phyloP scores from a whole-genome alignment of 163 green algal species.

The Scenedesmus sp. region DNA sequence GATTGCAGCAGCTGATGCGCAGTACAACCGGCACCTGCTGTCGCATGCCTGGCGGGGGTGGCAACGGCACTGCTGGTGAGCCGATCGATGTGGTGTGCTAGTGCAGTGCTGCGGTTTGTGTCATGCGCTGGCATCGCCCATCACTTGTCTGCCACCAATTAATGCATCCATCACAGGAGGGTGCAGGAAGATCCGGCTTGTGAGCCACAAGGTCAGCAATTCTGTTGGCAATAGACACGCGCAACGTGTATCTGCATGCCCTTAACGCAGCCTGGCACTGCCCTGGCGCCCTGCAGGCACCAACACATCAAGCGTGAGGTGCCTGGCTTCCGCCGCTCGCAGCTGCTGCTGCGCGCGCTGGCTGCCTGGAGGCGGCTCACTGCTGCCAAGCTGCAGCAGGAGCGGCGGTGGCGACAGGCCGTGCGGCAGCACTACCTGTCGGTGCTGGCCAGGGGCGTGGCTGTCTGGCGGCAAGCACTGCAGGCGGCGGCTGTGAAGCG shows the following conservation, averaged over 20 bases:
- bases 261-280: too few species aligned
- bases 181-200: background rate
- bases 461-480: background rate
- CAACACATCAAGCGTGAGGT: background rate
- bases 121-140: too few species aligned
- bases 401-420: background rate
- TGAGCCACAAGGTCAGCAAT: background rate
- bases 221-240: background rate
- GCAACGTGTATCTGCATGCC: too few species aligned
- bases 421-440: background rate
- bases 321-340: background rate
- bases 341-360: background rate
- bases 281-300: background rate
- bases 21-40: background rate
- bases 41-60: background rate
- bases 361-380: background rate
- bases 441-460: background rate
- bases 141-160: too few species aligned
- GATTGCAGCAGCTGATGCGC: slow-evolving; percentile 2
- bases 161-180: background rate
- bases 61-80: slow-evolving; percentile 37
- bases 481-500: background rate
- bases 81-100: background rate
- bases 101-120: background rate
- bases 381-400: background rate